Conservation (phyloP, 139 green algal species). For the Micractinium sp. region DNA sequence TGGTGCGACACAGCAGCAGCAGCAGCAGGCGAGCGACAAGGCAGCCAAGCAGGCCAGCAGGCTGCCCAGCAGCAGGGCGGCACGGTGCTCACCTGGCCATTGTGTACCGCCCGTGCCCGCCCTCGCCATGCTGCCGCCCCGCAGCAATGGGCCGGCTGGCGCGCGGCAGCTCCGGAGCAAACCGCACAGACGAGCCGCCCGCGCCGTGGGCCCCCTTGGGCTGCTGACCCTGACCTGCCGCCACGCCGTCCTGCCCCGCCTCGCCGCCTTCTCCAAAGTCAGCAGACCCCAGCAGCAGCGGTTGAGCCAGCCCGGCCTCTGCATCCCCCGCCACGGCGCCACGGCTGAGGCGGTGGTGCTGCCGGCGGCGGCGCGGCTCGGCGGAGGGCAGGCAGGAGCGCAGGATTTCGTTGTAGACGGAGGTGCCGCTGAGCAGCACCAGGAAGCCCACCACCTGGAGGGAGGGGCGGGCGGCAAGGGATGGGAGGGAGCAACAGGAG, state of each 20-base stretch:
- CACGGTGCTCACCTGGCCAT: slow-evolving; percentile 22
- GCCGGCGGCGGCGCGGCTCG: background rate
- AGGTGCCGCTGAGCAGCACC: slow-evolving; percentile 76
- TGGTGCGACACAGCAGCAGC: background rate
- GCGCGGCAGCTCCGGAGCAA: background rate
- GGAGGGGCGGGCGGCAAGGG: background rate
- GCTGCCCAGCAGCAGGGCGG: background rate
- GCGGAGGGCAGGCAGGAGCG: slow-evolving; percentile 60
- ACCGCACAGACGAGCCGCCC: background rate
- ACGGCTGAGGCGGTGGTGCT: background rate
- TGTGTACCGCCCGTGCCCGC: background rate
- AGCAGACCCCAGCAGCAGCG: slow-evolving; percentile 3
- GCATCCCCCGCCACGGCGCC: slow-evolving; percentile 1
- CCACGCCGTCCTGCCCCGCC: background rate
- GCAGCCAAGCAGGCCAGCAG: too few species aligned
- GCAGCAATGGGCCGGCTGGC: slow-evolving; percentile 27
- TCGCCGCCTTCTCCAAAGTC: background rate
- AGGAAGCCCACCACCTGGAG: slow-evolving; percentile 78
- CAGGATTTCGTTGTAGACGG: slow-evolving; percentile 86
- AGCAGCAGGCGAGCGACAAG: background rate
- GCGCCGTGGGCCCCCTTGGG: background rate
- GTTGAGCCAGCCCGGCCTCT: background rate
- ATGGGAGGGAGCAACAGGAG: background rate
- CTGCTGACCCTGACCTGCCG: too few species aligned
- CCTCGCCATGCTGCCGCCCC: background rate